Percentiles rank a stretch among this genome's conserved stretches.
These are phyloP conservation scores for Dendrostoma leiphaemia DNA, from an alignment of 2,329 filamentous ascomycete genomes.

Conservation along the genomic window DNA sequence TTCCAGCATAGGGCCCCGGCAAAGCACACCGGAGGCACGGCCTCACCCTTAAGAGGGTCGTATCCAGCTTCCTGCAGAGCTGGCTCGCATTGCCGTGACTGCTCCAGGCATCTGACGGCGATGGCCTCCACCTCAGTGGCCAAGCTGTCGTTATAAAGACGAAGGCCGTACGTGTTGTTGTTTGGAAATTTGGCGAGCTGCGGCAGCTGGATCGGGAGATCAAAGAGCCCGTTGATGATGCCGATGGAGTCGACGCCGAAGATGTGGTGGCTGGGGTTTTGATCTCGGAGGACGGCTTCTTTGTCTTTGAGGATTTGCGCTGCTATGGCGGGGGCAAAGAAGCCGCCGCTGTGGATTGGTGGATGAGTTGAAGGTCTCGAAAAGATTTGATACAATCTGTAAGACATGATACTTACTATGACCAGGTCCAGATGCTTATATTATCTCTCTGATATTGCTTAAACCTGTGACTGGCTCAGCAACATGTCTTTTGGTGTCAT, in stretches of 20 bases:
- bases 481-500: not conserved
- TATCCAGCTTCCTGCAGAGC: conserved; percentile 20
- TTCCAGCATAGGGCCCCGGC: not conserved
- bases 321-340: conserved; percentile 20
- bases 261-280: conserved; percentile 1
- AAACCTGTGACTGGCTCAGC: conserved; percentile 1
- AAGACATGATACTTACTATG: conserved; percentile 16
- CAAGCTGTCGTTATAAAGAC: not conserved
- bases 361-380: not conserved
- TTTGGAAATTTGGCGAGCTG: conserved; percentile 3
- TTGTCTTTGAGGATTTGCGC: conserved; percentile 13
- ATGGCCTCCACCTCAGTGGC: not conserved
- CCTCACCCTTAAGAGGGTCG: not conserved
- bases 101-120: conserved; percentile 14
- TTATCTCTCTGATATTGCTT: not conserved
- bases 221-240: conserved; percentile 18
- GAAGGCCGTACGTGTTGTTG: conserved; percentile 18
- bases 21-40: not conserved
- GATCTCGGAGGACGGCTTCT: not conserved
- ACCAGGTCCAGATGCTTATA: conserved; percentile 1
- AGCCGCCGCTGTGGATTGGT: conserved; percentile 23
- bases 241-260: conserved; percentile 17
- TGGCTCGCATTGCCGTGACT: conserved; percentile 17
- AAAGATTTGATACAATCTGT: not conserved
- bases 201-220: conserved; percentile 8